phyloP scores from a whole-genome alignment of 352 stramenopile species.

The Globisporangium parvum region DNA sequence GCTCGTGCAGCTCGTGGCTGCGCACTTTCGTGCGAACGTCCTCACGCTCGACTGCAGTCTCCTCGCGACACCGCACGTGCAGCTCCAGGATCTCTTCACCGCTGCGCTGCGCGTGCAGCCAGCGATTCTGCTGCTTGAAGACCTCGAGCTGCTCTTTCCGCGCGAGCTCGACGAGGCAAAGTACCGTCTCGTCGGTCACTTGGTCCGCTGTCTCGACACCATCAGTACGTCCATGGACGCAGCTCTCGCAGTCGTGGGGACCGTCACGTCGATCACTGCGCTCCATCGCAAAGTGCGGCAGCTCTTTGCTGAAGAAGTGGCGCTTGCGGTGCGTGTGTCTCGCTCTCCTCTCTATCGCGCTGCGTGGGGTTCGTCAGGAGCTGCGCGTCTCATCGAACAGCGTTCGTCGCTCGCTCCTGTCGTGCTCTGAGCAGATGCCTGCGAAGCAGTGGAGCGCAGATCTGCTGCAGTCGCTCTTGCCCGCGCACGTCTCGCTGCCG shows the following conservation, averaged over 20 bases:
- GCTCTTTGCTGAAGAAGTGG: constrained; percentile 73
- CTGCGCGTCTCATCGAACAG: not conserved
- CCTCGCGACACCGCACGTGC: constrained; percentile 42
- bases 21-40: constrained; percentile 42
- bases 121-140: constrained; percentile 57
- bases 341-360: not conserved
- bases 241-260: constrained; percentile 68
- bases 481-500: not conserved
- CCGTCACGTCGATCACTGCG: constrained; percentile 39
- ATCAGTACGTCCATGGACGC: constrained; percentile 39
- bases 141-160: constrained; percentile 75
- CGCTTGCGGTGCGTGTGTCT: constrained; percentile 44
- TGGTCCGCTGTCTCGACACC: constrained; percentile 48
- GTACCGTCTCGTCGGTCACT: constrained; percentile 58
- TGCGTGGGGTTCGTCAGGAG: too few relatives aligned
- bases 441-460: constrained; percentile 48
- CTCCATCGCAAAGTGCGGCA: constrained; percentile 65
- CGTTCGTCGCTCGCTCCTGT: not conserved
- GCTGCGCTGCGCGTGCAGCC: constrained; percentile 69
- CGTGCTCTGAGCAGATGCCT: constrained; percentile 30
- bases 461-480: constrained; percentile 40
- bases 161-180: constrained; percentile 60
- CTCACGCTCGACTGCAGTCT: constrained; percentile 59
- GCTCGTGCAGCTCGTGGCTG: constrained; percentile 43
- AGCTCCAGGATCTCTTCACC: constrained; percentile 59